Conservation (phyloP, 2,329 filamentous ascomycete species). For the Hymenoscyphus occultus region DNA sequence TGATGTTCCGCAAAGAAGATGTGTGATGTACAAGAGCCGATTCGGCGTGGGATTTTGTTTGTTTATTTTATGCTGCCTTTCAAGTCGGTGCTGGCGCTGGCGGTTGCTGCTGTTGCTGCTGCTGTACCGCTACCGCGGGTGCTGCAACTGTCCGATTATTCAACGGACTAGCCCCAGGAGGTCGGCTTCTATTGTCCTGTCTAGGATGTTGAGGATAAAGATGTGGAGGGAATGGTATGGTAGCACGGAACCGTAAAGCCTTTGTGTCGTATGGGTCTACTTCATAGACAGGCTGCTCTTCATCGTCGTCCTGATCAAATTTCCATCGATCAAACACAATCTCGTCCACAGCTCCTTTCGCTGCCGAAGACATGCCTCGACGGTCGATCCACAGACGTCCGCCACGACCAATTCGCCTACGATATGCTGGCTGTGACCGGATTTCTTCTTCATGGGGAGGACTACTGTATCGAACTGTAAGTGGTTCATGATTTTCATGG, state of each 20-base stretch:
- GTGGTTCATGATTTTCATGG: constrained; percentile 29
- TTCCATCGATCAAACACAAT: constrained; percentile 69
- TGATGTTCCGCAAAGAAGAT: constrained; percentile 27
- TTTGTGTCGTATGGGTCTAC: constrained; percentile 67
- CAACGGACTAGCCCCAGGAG: constrained; percentile 22
- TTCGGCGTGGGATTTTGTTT: constrained; percentile 14
- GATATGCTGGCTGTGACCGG: constrained; percentile 59
- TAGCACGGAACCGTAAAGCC: constrained; percentile 58
- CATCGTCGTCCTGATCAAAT: constrained; percentile 81
- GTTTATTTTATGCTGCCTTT: constrained; percentile 11
- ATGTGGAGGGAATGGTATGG: constrained; percentile 34
- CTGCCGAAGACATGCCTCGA: constrained; percentile 59
- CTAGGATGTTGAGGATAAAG: constrained; percentile 29
- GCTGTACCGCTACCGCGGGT: constrained; percentile 8
- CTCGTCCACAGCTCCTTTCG: constrained; percentile 44
- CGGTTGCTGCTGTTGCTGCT: constrained; percentile 9
- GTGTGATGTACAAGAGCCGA: constrained; percentile 28
- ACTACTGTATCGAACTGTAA: constrained; percentile 27
- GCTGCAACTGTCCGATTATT: constrained; percentile 26
- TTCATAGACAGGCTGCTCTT: constrained; percentile 70
- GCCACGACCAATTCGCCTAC: constrained; percentile 78
- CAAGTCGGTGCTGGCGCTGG: constrained; percentile 23
- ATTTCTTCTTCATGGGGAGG: constrained; percentile 34
- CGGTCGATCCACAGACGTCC: constrained; percentile 88
- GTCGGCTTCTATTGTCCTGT: constrained; percentile 25